Percentiles rank a stretch among this genome's conserved stretches.
Conservation (phyloP, 805 yeast species). For the Brettanomyces custersianus region DNA sequence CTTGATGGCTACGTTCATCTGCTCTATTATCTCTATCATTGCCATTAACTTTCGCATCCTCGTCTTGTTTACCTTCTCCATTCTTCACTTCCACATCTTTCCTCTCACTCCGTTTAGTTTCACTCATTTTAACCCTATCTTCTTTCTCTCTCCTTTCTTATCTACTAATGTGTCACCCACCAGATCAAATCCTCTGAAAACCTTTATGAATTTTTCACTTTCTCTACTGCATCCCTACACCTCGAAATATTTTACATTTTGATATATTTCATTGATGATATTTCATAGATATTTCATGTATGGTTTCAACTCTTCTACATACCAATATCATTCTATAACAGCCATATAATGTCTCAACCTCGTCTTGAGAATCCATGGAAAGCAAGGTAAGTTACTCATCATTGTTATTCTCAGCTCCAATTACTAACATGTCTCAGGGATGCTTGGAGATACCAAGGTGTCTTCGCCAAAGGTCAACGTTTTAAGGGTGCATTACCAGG, state of each 20-base stretch:
- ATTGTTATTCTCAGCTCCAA: neutral
- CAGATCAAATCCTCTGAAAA: too few relatives aligned
- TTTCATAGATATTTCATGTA: neutral
- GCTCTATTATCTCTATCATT: neutral
- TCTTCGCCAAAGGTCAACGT: conserved; percentile 61
- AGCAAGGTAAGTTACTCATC: conserved; percentile 23
- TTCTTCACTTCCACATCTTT: neutral
- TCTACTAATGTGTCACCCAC: too few relatives aligned
- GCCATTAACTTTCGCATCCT: too few relatives aligned
- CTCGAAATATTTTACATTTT: neutral
- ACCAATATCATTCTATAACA: neutral
- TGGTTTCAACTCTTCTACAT: neutral
- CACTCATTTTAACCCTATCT: neutral
- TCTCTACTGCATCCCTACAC: neutral
- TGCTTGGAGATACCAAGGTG: conserved; percentile 87
- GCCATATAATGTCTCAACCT: too few relatives aligned
- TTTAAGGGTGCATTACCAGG: conserved; percentile 74
- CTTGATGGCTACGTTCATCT: neutral
- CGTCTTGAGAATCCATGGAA: conserved; percentile 36
- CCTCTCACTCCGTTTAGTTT: neutral
- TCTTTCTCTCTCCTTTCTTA: neutral
- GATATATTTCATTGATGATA: too few relatives aligned
- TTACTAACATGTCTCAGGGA: conserved; percentile 38
- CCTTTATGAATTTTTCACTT: neutral
- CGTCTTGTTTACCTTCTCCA: neutral